Conservation (phyloP, 805 yeast species). For the Candida easanensis region DNA sequence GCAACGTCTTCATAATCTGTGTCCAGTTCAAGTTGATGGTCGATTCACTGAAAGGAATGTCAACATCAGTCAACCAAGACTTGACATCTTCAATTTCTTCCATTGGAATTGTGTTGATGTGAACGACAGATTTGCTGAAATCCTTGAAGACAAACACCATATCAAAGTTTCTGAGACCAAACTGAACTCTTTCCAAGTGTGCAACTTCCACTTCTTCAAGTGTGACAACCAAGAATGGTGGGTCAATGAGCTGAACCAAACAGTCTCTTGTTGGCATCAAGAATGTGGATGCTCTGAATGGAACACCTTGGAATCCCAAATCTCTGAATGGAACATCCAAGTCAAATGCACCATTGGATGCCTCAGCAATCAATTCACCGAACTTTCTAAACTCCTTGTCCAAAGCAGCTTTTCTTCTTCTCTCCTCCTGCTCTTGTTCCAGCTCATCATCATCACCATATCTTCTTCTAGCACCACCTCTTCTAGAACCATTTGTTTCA, state of each 20-base stretch:
- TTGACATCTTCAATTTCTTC: constrained; percentile 88
- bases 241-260: constrained; percentile 88
- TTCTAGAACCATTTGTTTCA: constrained; percentile 93
- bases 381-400: constrained; percentile 89
- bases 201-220: constrained; percentile 91
- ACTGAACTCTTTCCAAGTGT: constrained; percentile 94
- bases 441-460: constrained; percentile 98
- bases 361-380: constrained; percentile 88
- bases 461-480: constrained; percentile 52
- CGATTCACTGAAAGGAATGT: constrained; percentile 91
- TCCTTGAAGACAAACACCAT: constrained; percentile 95
- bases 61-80: constrained; percentile 97
- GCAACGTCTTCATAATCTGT: constrained; percentile 90
- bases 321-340: constrained; percentile 95
- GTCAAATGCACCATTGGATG: constrained; percentile 78
- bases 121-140: constrained; percentile 81
- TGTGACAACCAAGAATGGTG: constrained; percentile 91
- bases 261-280: constrained; percentile 98
- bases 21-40: constrained; percentile 95
- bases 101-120: constrained; percentile 92
- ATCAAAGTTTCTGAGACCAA: constrained; percentile 95
- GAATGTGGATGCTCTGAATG: constrained; percentile 87
- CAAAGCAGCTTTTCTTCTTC: constrained; percentile 83
- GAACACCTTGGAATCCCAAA: constrained; percentile 96
- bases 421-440: constrained; percentile 98